Evolutionary conservation across 208 protist genomes (phyloP).

Genomic region (Acanthamoeba sp.): DNA sequence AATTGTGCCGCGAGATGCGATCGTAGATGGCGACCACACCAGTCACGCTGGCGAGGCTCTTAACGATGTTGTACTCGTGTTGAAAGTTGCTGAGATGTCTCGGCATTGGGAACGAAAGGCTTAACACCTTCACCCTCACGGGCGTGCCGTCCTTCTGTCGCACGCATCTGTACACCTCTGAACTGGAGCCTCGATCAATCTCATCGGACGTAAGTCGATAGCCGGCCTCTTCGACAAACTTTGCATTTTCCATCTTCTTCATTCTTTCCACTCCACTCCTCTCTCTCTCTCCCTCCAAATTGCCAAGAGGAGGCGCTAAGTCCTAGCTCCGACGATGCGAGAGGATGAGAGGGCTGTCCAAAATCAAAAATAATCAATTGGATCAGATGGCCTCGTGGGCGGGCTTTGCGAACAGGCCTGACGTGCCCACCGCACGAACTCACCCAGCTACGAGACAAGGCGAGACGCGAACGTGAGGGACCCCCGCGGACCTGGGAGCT

Average conservation of each 20-base stretch:
- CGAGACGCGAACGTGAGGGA: too few species aligned
- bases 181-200: neutral
- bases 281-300: neutral
- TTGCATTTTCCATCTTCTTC: constrained; percentile 44
- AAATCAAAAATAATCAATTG: too few species aligned
- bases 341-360: too few species aligned
- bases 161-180: constrained; percentile 33
- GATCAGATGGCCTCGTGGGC: too few species aligned
- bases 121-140: constrained; percentile 46
- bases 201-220: neutral
- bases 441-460: too few species aligned
- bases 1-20: neutral
- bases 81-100: constrained; percentile 70
- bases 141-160: neutral
- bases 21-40: constrained; percentile 43
- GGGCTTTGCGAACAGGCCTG: too few species aligned
- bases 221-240: neutral
- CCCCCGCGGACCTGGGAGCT: neutral
- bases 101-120: constrained; percentile 59
- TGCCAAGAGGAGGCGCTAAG: too few species aligned
- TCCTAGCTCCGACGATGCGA: too few species aligned
- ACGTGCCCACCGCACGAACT: too few species aligned
- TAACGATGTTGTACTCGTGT: constrained; percentile 57
- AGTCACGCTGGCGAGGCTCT: neutral
- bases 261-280: neutral